Evolutionary conservation across 1,284 basidiomycete genomes (phyloP).

Genomic region (Sporisorium sorghi): DNA sequence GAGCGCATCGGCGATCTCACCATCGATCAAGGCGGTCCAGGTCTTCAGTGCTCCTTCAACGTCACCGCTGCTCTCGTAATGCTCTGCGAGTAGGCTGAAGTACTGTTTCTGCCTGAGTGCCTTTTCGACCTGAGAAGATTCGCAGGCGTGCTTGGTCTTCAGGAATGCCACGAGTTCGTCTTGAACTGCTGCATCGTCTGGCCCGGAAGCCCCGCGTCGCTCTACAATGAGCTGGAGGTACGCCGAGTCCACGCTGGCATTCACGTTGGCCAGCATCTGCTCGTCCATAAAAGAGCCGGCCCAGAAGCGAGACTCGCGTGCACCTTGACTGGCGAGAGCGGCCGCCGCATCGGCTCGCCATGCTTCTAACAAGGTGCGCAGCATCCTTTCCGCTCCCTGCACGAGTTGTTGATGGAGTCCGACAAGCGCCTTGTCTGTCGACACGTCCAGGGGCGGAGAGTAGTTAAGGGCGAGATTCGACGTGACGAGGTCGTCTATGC

Average conservation of each 20-base stretch:
- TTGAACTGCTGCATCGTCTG: constrained; percentile 7
- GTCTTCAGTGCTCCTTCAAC: constrained; percentile 40
- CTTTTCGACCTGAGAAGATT: constrained; percentile 25
- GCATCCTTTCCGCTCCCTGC: constrained; percentile 41
- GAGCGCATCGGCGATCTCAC: constrained; percentile 28
- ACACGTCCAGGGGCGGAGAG: constrained; percentile 38
- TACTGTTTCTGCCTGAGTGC: constrained; percentile 20
- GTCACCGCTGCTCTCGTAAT: constrained; percentile 29
- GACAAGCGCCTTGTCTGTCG: constrained; percentile 28
- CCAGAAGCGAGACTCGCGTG: not conserved
- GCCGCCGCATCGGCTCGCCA: constrained; percentile 23
- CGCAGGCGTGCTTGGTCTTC: constrained; percentile 29
- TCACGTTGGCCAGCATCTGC: constrained; percentile 33
- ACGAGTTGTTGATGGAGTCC: constrained; percentile 10
- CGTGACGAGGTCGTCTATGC: constrained; percentile 27
- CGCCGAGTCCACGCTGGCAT: constrained; percentile 29
- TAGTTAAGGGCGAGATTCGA: constrained; percentile 57
- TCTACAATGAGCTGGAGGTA: constrained; percentile 30
- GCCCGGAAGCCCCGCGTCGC: constrained; percentile 2
- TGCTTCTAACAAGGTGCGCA: constrained; percentile 24
- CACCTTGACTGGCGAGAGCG: not conserved
- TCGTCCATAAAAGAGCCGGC: constrained; percentile 42
- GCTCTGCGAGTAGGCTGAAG: constrained; percentile 29
- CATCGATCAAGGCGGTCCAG: constrained; percentile 51
- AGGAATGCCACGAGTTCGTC: constrained; percentile 35